phyloP scores from a whole-genome alignment of 179 eudicot species.

The Heliamphora pulchella region DNA sequence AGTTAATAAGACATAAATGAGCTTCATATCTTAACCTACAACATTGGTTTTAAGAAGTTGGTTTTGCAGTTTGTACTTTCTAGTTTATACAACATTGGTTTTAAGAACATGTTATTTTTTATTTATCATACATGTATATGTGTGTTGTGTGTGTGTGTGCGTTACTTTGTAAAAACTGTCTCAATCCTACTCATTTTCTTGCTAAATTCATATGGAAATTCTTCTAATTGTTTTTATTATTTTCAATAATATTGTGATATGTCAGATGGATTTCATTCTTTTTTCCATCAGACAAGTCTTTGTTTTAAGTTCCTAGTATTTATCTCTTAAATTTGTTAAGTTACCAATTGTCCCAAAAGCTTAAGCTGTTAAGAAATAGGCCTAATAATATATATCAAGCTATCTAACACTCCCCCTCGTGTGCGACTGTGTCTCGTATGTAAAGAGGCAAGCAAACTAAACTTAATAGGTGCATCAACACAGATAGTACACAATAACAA shows the following conservation, averaged over 20 bases:
- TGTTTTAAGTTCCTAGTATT: constrained; percentile 11
- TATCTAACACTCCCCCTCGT: no score
- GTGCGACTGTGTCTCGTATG: no score
- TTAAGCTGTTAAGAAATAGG: no score
- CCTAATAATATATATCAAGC: no score
- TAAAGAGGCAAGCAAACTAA: no score
- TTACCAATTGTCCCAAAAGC: no score
- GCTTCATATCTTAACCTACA: background rate
- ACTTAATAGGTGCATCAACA: no score
- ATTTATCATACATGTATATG: background rate
- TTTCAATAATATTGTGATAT: background rate
- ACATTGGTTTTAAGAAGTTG: background rate
- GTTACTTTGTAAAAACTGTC: background rate
- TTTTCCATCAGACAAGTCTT: background rate
- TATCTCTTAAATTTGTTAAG: background rate
- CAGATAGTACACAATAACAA: no score
- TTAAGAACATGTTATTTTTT: background rate
- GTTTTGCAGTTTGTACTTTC: background rate
- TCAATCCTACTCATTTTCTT: background rate
- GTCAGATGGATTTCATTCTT: background rate
- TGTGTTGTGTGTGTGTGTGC: background rate
- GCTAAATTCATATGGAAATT: background rate
- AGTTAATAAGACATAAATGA: background rate
- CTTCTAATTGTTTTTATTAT: background rate
- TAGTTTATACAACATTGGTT: background rate